Conservation (phyloP, 179 eudicot species). For the Vitellaria paradoxa region DNA sequence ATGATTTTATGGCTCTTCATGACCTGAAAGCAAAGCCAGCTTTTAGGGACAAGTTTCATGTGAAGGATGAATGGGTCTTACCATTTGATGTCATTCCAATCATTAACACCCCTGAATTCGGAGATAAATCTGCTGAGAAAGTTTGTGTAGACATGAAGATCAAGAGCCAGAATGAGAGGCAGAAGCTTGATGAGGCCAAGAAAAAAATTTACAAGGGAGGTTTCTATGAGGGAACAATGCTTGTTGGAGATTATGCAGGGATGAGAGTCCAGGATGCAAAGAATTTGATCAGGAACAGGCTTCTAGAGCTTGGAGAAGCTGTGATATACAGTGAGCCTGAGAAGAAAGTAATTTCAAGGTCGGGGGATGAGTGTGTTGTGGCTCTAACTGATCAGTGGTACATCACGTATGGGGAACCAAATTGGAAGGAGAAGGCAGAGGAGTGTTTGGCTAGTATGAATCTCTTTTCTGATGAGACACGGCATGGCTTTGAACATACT, state of each 20-base stretch:
- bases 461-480: slow-evolving; percentile 63
- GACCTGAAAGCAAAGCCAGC: slow-evolving; percentile 72
- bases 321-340: slow-evolving; percentile 82
- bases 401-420: slow-evolving; percentile 64
- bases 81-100: slow-evolving; percentile 76
- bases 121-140: slow-evolving; percentile 77
- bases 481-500: slow-evolving; percentile 82
- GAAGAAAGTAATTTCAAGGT: slow-evolving; percentile 82
- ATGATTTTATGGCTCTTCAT: slow-evolving; percentile 69
- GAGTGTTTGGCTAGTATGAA: slow-evolving; percentile 69
- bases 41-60: slow-evolving; percentile 59
- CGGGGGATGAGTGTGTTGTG: slow-evolving; percentile 85
- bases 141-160: slow-evolving; percentile 73
- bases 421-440: slow-evolving; percentile 58
- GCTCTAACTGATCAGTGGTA: slow-evolving; percentile 87
- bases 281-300: slow-evolving; percentile 49
- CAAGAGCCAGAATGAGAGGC: slow-evolving; percentile 78
- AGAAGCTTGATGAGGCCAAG: slow-evolving; percentile 82
- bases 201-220: slow-evolving; percentile 62
- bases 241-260: slow-evolving; percentile 60
- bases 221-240: slow-evolving; percentile 73
- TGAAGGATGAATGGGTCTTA: slow-evolving; percentile 75
- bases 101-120: slow-evolving; percentile 65
- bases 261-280: slow-evolving; percentile 75
- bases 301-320: slow-evolving; percentile 53